These are phyloP conservation scores for Eucalyptus cloeziana DNA, from an alignment of 345 rosid species.

Conservation along the genomic window DNA sequence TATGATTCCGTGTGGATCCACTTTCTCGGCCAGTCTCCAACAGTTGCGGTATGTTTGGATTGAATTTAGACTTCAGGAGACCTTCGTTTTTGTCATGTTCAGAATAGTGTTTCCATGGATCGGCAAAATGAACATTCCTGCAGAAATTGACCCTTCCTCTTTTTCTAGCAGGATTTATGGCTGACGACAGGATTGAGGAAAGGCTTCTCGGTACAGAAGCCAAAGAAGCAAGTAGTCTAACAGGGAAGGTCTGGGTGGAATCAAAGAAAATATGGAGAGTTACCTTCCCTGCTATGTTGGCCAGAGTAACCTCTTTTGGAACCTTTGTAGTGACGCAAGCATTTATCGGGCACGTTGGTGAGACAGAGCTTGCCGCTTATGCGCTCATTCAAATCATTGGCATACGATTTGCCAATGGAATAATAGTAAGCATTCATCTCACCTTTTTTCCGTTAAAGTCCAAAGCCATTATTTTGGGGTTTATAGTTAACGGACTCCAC, in stretches of 20 bases:
- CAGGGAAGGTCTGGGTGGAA: conserved; percentile 4
- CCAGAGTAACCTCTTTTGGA: conserved; percentile 7
- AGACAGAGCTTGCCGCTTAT: conserved; percentile 15
- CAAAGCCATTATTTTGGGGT: not conserved
- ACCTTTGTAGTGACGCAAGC: not conserved
- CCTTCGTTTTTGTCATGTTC: not conserved
- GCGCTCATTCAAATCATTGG: conserved; percentile 12
- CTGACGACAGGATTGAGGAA: not conserved
- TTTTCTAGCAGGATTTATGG: not conserved
- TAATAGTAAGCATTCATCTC: not conserved
- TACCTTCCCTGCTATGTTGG: conserved; percentile 9
- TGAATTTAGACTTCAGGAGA: not conserved
- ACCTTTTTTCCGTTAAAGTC: not conserved
- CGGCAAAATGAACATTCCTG: not conserved
- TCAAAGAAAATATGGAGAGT: conserved; percentile 21
- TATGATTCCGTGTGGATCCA: not conserved
- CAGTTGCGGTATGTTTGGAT: not conserved
- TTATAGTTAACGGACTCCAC: not conserved
- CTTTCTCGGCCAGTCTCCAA: not conserved
- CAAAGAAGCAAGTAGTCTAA: not conserved
- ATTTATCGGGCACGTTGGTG: conserved; percentile 21
- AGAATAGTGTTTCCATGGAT: not conserved
- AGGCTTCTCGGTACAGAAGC: conserved; percentile 3
- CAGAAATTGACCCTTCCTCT: not conserved
- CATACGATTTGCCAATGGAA: conserved; percentile 10